phyloP scores from a whole-genome alignment of 805 yeast genomes.

The Candida pini region DNA sequence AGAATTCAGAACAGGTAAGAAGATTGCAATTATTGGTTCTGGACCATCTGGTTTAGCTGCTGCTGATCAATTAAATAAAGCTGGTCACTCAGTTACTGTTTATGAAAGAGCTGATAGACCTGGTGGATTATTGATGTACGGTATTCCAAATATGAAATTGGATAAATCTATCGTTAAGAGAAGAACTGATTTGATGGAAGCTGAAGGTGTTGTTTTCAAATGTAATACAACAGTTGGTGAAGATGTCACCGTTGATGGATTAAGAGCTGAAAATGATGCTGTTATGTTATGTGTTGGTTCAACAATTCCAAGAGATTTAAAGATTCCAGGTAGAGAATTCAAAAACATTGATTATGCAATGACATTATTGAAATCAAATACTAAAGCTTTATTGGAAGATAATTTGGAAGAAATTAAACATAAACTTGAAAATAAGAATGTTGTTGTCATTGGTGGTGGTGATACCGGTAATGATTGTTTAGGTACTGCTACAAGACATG shows the following conservation, averaged over 20 bases:
- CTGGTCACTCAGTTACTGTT: constrained; percentile 89
- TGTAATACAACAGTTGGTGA: constrained; percentile 80
- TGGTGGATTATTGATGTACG: constrained; percentile 97
- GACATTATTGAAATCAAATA: constrained; percentile 83
- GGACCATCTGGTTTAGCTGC: constrained; percentile 97
- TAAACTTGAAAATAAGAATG: constrained; percentile 77
- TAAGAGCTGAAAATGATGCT: constrained; percentile 66
- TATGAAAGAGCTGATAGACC: constrained; percentile 93
- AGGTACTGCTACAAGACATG: constrained; percentile 96
- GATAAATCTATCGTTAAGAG: constrained; percentile 91
- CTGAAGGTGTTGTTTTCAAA: constrained; percentile 81
- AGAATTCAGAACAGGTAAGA: constrained; percentile 71
- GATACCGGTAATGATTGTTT: constrained; percentile 99
- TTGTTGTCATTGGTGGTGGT: constrained; percentile 98
- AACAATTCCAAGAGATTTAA: constrained; percentile 92
- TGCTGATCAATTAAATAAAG: constrained; percentile 95
- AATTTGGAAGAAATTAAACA: constrained; percentile 71
- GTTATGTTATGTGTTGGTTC: constrained; percentile 91
- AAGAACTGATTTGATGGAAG: constrained; percentile 83
- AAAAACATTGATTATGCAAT: constrained; percentile 91
- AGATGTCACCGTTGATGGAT: constrained; percentile 66
- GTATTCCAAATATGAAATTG: constrained; percentile 98
- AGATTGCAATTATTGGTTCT: constrained; percentile 85
- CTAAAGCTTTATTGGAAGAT: constrained; percentile 80
- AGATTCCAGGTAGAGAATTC: constrained; percentile 88